Evolutionary conservation across 148 eudicot genomes (phyloP).

Genomic region (Drosera capensis): DNA sequence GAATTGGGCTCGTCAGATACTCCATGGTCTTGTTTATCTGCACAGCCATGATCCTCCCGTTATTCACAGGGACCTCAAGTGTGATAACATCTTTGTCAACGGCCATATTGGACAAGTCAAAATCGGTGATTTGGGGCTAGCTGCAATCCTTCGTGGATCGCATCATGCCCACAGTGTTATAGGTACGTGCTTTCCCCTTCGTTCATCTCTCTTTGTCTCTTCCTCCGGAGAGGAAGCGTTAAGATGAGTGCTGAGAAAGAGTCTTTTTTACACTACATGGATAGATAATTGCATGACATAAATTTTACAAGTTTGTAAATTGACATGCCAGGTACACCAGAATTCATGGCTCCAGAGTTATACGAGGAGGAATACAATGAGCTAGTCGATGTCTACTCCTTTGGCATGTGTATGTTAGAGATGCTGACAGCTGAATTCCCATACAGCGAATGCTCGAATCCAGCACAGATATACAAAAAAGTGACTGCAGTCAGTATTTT

Average conservation of each 20-base stretch:
- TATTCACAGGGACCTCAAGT: slow-evolving; percentile 81
- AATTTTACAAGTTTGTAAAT: not conserved
- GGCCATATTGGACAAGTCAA: slow-evolving; percentile 92
- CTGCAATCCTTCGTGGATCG: slow-evolving; percentile 60
- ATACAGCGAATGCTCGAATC: slow-evolving; percentile 66
- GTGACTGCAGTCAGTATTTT: slow-evolving; percentile 39
- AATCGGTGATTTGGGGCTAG: slow-evolving; percentile 92
- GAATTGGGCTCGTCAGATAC: slow-evolving; percentile 78
- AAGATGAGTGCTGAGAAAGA: no score
- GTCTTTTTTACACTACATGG: no score
- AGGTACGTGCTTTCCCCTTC: slow-evolving; percentile 19
- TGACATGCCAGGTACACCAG: slow-evolving; percentile 58
- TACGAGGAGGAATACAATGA: slow-evolving; percentile 70
- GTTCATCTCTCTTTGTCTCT: not conserved
- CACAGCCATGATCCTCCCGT: slow-evolving; percentile 79
- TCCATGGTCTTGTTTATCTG: slow-evolving; percentile 59
- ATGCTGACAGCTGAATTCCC: slow-evolving; percentile 82
- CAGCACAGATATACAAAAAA: slow-evolving; percentile 89
- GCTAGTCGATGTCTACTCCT: slow-evolving; percentile 76
- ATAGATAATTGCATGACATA: no score
- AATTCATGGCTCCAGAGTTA: slow-evolving; percentile 88
- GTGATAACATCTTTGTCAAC: slow-evolving; percentile 85
- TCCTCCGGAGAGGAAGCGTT: no score
- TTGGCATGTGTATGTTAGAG: slow-evolving; percentile 83
- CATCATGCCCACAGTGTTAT: slow-evolving; percentile 70